Evolutionary conservation across 2,329 filamentous ascomycete genomes (phyloP), one percentile per base, ranked within the genome.

Genomic region (Xylariaceae sp.): DNA sequence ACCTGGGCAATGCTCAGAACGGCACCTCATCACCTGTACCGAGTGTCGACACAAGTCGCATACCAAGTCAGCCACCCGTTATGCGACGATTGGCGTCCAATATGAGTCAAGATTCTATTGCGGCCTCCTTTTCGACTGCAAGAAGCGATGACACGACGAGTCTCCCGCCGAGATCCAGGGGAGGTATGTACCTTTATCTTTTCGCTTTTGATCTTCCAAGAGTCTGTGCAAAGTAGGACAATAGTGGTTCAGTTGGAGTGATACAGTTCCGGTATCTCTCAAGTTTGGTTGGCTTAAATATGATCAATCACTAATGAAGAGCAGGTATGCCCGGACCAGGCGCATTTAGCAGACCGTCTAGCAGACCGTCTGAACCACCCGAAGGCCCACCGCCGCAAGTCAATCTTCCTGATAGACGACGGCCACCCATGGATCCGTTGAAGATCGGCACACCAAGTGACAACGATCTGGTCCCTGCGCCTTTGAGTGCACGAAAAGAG

Each of bases 341-440:
- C 19, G 64, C 66, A 2, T 65, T 67, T 39, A 69, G 68, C 6
- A 66, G 71, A 48, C 32, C 10, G 10, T 68, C 72, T 52, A 71
- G 62, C n/a, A n/a, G n/a, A 27, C 22, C 4, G 7, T 7, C 22
- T 9, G 70, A 72, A 18, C 49, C 61, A n/a, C 63, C 63, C 31
- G 56, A 60, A 40, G 17, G 39, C 38, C 49, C 19, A 56, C 63
- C 52, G 14, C 60, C 65, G 7, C 75, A 75, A 33, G 69, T 77
- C 18, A 73, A 72, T 32, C 75, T 80, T 1, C 85, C 85, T 0
- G 83, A 86, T 58, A 74, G 85, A 53, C 83, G 77, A 63, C 72
- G 85, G 43, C 85, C 85, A 2, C 82, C 83, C 0, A 86, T 88
- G 81, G 79, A 85, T 51, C 76, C 78, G 7, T 66, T 77, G 6